These are phyloP conservation scores for Lathyrus tuberosus DNA, from an alignment of 306 rosid genomes.

Conservation along the genomic window DNA sequence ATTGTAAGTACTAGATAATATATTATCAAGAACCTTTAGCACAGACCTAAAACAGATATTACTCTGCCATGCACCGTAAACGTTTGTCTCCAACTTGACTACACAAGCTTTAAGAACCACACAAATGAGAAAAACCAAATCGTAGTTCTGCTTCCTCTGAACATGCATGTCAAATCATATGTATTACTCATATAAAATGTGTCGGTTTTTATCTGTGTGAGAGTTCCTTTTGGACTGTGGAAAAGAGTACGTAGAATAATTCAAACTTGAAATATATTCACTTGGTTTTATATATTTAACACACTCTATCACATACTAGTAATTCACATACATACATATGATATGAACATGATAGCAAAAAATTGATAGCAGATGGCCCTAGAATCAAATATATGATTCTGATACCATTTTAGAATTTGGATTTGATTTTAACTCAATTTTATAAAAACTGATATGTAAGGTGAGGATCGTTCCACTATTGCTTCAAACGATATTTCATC, in stretches of 20 bases:
- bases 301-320: too few species aligned
- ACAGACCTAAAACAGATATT: conserved; percentile 36
- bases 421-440: too few species aligned
- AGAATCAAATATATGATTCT: too few species aligned
- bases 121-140: conserved; percentile 34
- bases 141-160: conserved; percentile 39
- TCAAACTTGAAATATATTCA: neutral
- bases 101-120: conserved; percentile 44
- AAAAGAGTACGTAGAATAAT: neutral
- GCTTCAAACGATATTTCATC: too few species aligned
- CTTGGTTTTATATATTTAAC: neutral
- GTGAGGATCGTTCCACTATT: too few species aligned
- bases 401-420: too few species aligned
- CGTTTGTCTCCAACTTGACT: conserved; percentile 52
- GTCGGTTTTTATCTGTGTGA: neutral
- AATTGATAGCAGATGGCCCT: too few species aligned
- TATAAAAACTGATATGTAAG: too few species aligned
- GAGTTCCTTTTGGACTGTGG: neutral
- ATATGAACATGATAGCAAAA: too few species aligned
- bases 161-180: conserved; percentile 33
- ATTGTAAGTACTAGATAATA: conserved; percentile 40
- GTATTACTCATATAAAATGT: neutral
- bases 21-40: conserved; percentile 30
- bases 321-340: too few species aligned
- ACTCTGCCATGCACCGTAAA: conserved; percentile 48